Percentiles rank a stretch among this genome's conserved stretches.
These are phyloP conservation scores for Microcyclosporella mali DNA, from an alignment of 2,329 filamentous ascomycete species.

Conservation along the genomic window DNA sequence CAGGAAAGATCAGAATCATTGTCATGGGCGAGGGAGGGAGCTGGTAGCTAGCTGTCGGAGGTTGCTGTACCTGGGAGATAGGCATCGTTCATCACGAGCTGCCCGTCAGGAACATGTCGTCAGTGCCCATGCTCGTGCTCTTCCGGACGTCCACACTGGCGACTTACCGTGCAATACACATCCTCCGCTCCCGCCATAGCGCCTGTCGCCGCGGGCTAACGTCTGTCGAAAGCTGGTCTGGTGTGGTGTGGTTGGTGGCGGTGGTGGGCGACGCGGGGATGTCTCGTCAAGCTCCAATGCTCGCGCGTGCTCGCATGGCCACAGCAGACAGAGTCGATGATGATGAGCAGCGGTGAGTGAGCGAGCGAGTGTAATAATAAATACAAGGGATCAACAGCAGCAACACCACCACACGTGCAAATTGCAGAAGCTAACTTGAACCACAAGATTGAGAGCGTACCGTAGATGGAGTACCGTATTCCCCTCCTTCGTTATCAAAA, in stretches of 20 bases:
- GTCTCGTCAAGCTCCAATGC: too few relatives aligned
- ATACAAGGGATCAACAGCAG: too few relatives aligned
- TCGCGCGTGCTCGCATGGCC: too few relatives aligned
- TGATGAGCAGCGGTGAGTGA: too few relatives aligned
- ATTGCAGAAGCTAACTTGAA: background rate
- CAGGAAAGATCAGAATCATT: slow-evolving; percentile 11
- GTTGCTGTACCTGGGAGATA: slow-evolving; percentile 77
- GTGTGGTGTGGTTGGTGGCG: too few relatives aligned
- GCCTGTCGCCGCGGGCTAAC: too few relatives aligned
- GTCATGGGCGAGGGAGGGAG: slow-evolving; percentile 2
- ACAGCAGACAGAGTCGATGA: too few relatives aligned
- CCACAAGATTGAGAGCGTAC: too few relatives aligned
- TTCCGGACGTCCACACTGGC: background rate
- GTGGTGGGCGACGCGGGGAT: too few relatives aligned
- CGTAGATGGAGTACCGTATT: too few relatives aligned
- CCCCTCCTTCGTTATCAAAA: background rate
- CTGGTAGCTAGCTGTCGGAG: slow-evolving; percentile 3
- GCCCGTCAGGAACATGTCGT: slow-evolving; percentile 17
- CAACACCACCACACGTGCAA: background rate
- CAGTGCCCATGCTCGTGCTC: background rate
- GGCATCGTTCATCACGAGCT: slow-evolving; percentile 87
- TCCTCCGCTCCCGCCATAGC: slow-evolving; percentile 41
- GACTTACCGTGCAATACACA: slow-evolving; percentile 60
- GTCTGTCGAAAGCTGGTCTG: too few relatives aligned
- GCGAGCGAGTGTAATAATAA: too few relatives aligned